These are phyloP conservation scores for Pythium biforme DNA, from an alignment of 352 stramenopile species.

Conservation along the genomic window DNA sequence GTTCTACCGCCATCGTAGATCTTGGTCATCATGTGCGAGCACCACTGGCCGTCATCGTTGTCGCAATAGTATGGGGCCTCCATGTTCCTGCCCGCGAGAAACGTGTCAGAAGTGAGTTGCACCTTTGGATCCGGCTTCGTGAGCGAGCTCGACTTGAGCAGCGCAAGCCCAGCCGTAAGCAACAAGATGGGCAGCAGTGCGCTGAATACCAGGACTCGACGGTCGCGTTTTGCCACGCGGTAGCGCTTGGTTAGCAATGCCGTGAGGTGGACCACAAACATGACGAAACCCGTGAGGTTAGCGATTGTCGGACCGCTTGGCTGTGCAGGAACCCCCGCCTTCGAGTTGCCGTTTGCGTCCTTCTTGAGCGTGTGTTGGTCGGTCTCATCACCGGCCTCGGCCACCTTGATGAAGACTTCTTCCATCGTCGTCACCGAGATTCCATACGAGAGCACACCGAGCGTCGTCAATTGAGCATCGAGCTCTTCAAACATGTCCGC, in stretches of 20 bases:
- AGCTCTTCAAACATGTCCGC: conserved; percentile 71
- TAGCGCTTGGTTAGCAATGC: conserved; percentile 61
- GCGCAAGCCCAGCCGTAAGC: conserved; percentile 61
- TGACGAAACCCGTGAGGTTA: conserved; percentile 18
- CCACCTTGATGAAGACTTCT: conserved; percentile 90
- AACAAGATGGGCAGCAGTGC: conserved; percentile 62
- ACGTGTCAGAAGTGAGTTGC: conserved; percentile 30
- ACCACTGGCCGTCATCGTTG: conserved; percentile 44
- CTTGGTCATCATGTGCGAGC: conserved; percentile 36
- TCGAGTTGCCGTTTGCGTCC: not conserved
- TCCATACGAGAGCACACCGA: conserved; percentile 51
- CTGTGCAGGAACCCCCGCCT: not conserved
- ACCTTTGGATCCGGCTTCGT: conserved; percentile 62
- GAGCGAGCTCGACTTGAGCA: conserved; percentile 55
- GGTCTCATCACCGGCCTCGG: conserved; percentile 42
- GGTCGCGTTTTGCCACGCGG: conserved; percentile 52
- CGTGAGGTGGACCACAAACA: conserved; percentile 63
- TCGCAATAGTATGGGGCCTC: conserved; percentile 54
- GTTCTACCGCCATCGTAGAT: conserved; percentile 35
- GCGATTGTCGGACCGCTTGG: conserved; percentile 15
- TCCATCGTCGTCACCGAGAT: conserved; percentile 87
- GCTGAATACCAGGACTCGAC: conserved; percentile 74
- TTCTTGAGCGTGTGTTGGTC: conserved; percentile 49
- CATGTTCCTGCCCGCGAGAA: conserved; percentile 30
- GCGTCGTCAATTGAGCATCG: conserved; percentile 45